A percentile compares a stretch with the other conserved stretches of the same genome.
These are phyloP conservation scores for Boletus reticulatus DNA, from an alignment of 768 basidiomycete genomes.

Conservation along the genomic window DNA sequence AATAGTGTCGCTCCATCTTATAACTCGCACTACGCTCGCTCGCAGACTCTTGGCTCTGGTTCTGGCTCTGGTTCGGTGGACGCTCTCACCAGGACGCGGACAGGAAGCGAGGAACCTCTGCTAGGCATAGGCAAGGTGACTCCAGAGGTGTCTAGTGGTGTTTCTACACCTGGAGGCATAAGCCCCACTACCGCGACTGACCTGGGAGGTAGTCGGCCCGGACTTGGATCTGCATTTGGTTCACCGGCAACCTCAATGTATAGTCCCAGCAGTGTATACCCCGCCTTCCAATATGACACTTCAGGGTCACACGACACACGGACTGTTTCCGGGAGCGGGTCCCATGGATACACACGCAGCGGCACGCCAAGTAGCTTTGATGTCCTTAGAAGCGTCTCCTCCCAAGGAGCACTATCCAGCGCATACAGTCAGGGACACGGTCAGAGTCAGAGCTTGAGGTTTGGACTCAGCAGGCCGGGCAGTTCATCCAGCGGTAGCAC, in stretches of 20 bases:
- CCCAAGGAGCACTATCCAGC: constrained; percentile 29
- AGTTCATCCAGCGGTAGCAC: constrained; percentile 22
- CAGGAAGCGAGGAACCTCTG: constrained; percentile 31
- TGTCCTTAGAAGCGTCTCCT: constrained; percentile 29
- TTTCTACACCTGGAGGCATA: constrained; percentile 6
- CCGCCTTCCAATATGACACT: constrained; percentile 11
- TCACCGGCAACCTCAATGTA: constrained; percentile 22
- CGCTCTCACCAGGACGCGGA: constrained; percentile 26
- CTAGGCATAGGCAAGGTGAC: constrained; percentile 15
- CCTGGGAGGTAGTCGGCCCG: constrained; percentile 5
- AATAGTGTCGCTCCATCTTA: constrained; percentile 24
- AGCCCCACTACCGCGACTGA: constrained; percentile 5
- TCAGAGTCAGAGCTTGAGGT: constrained; percentile 14
- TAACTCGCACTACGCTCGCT: constrained; percentile 26
- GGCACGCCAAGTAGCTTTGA: constrained; percentile 27
- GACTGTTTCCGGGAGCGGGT: constrained; percentile 23
- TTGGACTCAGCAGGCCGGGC: constrained; percentile 15
- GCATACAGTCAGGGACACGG: constrained; percentile 15
- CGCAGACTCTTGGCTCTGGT: constrained; percentile 29
- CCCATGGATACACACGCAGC: constrained; percentile 25
- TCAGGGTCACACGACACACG: constrained; percentile 19
- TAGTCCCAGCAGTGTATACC: constrained; percentile 14
- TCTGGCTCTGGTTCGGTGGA: constrained; percentile 26
- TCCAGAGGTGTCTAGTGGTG: constrained; percentile 4
- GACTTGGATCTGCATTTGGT: constrained; percentile 32